A percentile compares a stretch with the other conserved stretches of the same genome.
Conservation (phyloP, 228 moss, liverwort and hornwort genomes). For the Sphagnum magellanicum region DNA sequence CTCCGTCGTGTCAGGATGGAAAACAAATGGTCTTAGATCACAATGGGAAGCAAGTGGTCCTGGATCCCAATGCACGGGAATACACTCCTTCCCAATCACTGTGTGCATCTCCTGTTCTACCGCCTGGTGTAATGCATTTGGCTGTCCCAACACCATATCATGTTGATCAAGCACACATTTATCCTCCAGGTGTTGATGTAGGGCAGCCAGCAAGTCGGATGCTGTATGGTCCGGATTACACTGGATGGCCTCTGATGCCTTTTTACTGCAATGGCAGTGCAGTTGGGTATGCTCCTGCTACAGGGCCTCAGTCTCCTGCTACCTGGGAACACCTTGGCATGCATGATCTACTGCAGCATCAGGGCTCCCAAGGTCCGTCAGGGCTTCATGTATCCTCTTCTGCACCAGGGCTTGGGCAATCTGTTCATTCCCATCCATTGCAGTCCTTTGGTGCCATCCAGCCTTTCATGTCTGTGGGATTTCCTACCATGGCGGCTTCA, state of each 20-base stretch:
- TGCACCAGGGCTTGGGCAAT: conserved; percentile 27
- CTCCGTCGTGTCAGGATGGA: conserved; percentile 17
- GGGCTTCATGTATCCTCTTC: neutral
- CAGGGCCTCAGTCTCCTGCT: conserved; percentile 32
- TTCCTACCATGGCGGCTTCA: conserved; percentile 31
- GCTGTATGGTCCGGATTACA: conserved; percentile 38
- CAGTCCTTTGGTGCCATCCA: conserved; percentile 17
- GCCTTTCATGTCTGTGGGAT: conserved; percentile 46
- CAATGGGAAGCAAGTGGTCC: conserved; percentile 50
- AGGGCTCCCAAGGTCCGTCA: neutral
- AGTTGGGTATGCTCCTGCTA: conserved; percentile 28
- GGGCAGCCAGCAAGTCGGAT: conserved; percentile 16
- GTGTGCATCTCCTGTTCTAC: conserved; percentile 60
- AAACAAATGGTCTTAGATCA: conserved; percentile 8
- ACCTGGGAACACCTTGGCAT: conserved; percentile 31
- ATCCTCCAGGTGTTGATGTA: conserved; percentile 34
- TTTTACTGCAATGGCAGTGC: conserved; percentile 47
- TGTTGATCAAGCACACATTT: conserved; percentile 47
- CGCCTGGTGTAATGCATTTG: conserved; percentile 23
- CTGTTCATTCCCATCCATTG: conserved; percentile 26
- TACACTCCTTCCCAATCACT: conserved; percentile 82
- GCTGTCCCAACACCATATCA: conserved; percentile 59
- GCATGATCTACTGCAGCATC: conserved; percentile 26
- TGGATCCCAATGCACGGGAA: conserved; percentile 87
- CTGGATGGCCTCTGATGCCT: conserved; percentile 37